These are phyloP conservation scores for Fraxinus sp. DNA, from an alignment of 305 asterid genomes.

Conservation along the genomic window DNA sequence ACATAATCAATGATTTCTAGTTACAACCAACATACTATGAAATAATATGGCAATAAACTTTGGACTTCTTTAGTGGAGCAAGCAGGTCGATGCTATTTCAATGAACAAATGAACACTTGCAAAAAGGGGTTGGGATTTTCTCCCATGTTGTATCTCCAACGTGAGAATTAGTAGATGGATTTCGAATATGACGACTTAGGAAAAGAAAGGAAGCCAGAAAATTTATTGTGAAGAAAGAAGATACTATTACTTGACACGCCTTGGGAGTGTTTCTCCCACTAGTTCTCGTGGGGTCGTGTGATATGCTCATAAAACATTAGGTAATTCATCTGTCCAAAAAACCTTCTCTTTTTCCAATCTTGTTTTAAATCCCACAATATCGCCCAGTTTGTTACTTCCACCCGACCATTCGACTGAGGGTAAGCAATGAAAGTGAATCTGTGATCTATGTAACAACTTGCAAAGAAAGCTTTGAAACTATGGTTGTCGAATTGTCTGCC, in stretches of 20 bases:
- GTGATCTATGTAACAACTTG: not conserved
- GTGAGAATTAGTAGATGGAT: not conserved
- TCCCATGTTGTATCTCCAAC: not conserved
- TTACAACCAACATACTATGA: not conserved
- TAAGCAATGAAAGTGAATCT: not conserved
- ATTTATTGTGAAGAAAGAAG: too few species aligned
- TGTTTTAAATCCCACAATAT: too few species aligned
- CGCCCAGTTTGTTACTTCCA: not conserved
- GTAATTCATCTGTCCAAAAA: too few species aligned
- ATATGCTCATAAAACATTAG: too few species aligned
- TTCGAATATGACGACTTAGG: not conserved
- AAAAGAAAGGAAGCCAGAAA: too few species aligned
- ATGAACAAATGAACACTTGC: not conserved
- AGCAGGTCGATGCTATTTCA: not conserved
- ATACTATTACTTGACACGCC: too few species aligned
- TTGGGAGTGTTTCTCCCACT: too few species aligned
- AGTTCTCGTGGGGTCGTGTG: too few species aligned
- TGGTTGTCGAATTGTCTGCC: not conserved
- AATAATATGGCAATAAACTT: not conserved
- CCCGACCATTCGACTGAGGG: not conserved
- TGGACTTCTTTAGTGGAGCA: not conserved
- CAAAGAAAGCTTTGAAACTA: not conserved
- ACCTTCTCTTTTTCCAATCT: not conserved
- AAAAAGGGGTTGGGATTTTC: not conserved
- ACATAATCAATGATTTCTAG: not conserved